Conservation (phyloP, 805 yeast species). For the Sugiyamaella boreocaroliniensis region DNA sequence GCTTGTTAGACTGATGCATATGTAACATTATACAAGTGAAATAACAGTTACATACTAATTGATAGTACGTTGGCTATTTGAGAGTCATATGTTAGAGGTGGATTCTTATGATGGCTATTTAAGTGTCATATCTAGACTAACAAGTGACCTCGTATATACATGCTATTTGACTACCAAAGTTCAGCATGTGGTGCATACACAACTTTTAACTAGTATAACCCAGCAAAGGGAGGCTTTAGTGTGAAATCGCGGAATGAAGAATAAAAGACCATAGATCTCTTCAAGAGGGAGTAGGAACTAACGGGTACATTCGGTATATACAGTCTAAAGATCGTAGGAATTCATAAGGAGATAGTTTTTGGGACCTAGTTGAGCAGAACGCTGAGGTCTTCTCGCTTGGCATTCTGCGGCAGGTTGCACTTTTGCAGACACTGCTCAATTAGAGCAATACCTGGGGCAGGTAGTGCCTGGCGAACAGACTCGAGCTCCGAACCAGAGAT, state of each 20-base stretch:
- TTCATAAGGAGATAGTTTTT: not conserved
- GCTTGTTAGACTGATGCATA: not conserved
- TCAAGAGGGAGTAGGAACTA: no score
- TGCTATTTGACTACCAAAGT: no score
- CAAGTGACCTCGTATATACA: no score
- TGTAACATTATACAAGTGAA: not conserved
- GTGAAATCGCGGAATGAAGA: no score
- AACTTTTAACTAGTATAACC: no score
- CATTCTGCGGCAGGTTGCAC: constrained; percentile 7
- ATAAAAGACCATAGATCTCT: no score
- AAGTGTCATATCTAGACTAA: no score
- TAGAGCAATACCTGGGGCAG: constrained; percentile 13
- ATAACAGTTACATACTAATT: not conserved
- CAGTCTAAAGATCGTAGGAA: not conserved
- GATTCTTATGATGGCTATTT: no score
- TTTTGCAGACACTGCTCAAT: constrained; percentile 10
- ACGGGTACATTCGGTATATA: not conserved
- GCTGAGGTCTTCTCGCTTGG: constrained; percentile 1
- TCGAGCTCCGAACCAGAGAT: constrained; percentile 10
- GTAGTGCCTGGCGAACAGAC: constrained; percentile 9
- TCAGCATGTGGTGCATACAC: no score
- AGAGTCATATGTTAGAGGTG: no score
- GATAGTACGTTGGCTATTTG: not conserved
- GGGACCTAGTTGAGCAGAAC: not conserved
- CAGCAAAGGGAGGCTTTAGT: no score